A percentile compares a stretch with the other conserved stretches of the same genome.
Evolutionary conservation across 371 early-diverging fungal species (phyloP).

Genomic region (Mucor saturninus): DNA sequence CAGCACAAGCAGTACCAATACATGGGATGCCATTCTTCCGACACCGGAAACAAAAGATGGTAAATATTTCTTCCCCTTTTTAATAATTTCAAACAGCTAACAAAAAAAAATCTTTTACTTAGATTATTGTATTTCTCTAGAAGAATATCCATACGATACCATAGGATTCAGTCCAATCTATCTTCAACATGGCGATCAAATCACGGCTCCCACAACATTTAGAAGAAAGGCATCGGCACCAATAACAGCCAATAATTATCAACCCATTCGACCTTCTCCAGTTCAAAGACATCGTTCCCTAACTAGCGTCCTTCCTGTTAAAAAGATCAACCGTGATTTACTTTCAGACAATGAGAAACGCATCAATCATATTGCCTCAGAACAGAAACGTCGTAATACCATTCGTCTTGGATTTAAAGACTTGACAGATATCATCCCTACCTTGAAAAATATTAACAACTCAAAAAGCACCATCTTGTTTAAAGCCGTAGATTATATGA

Average conservation of each 20-base stretch:
- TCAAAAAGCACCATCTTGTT: slow-evolving; percentile 62
- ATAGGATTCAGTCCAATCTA: slow-evolving; percentile 17
- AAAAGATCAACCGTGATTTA: slow-evolving; percentile 21
- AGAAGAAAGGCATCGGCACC: background rate
- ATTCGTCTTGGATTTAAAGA: slow-evolving; percentile 85
- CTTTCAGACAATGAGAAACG: slow-evolving; percentile 86
- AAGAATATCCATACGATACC: background rate
- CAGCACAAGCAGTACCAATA: slow-evolving; percentile 19
- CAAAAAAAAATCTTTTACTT: background rate
- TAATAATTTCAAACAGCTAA: background rate
- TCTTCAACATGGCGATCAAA: slow-evolving; percentile 25
- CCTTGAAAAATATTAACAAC: slow-evolving; percentile 63
- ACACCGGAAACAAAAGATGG: background rate
- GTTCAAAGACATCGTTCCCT: background rate
- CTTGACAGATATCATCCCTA: slow-evolving; percentile 83
- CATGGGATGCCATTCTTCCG: slow-evolving; percentile 9
- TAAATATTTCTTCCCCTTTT: background rate
- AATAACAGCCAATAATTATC: background rate
- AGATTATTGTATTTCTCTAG: background rate
- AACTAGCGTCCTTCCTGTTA: slow-evolving; percentile 1
- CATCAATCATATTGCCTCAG: slow-evolving; percentile 89
- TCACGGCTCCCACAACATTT: slow-evolving; percentile 11
- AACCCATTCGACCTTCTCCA: slow-evolving; percentile 1
- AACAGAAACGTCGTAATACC: slow-evolving; percentile 88
- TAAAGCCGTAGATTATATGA: slow-evolving; percentile 61